Evolutionary conservation across 345 rosid species (phyloP).

Genomic region (Eutrema yunnanense): DNA sequence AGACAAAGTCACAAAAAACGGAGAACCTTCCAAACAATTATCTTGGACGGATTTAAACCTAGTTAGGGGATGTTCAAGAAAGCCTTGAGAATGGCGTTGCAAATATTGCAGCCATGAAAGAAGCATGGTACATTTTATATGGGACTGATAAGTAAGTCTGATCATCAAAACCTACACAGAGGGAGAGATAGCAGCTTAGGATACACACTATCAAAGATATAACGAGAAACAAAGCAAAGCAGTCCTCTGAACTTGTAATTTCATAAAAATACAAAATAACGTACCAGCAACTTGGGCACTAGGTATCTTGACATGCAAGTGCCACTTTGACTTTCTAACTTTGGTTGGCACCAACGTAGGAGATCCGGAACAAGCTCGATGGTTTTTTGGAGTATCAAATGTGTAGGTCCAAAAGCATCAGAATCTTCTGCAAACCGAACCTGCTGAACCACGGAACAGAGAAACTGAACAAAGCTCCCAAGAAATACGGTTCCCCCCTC

Average conservation of each 20-base stretch:
- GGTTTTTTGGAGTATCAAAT: slow-evolving; percentile 32
- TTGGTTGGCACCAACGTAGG: slow-evolving; percentile 52
- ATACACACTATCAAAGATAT: neutral
- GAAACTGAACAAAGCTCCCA: slow-evolving; percentile 63
- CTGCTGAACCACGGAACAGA: slow-evolving; percentile 65
- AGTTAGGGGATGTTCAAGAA: slow-evolving; percentile 37
- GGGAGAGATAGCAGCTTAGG: neutral
- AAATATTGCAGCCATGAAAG: slow-evolving; percentile 73
- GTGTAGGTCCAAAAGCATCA: slow-evolving; percentile 28
- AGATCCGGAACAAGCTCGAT: slow-evolving; percentile 52
- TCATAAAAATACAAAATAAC: slow-evolving; percentile 9
- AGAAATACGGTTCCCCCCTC: slow-evolving; percentile 39
- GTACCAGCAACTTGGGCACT: slow-evolving; percentile 79
- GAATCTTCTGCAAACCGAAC: slow-evolving; percentile 24
- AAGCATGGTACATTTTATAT: slow-evolving; percentile 32
- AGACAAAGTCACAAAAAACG: slow-evolving; percentile 47
- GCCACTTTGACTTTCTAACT: slow-evolving; percentile 30
- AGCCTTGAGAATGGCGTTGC: slow-evolving; percentile 49
- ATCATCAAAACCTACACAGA: slow-evolving; percentile 70
- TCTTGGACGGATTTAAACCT: slow-evolving; percentile 22
- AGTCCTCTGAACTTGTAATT: neutral
- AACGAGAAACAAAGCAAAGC: neutral
- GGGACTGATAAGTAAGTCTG: slow-evolving; percentile 54
- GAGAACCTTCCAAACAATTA: slow-evolving; percentile 67
- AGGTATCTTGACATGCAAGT: slow-evolving; percentile 47